Evolutionary conservation across 768 basidiomycete genomes (phyloP).

Genomic region (Russula olivacea): DNA sequence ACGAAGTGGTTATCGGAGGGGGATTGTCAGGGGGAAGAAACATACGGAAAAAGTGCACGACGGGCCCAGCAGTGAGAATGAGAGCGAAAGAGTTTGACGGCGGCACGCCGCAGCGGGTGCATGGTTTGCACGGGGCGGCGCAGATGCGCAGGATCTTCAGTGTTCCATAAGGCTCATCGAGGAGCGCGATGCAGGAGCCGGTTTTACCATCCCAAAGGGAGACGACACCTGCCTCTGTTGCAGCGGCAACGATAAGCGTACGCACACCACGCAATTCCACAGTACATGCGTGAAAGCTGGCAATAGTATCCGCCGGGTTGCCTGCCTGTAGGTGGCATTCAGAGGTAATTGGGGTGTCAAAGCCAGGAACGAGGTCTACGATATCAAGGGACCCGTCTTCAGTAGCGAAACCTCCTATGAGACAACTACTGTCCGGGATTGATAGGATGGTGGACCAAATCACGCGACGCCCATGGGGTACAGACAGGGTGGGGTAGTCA

Average conservation of each 20-base stretch:
- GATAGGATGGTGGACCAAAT: conserved; percentile 45
- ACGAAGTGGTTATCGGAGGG: conserved; percentile 27
- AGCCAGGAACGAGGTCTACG: conserved; percentile 41
- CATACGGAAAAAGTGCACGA: conserved; percentile 60
- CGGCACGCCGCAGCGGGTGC: conserved; percentile 64
- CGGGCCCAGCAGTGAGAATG: conserved; percentile 58
- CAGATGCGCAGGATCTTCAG: conserved; percentile 58
- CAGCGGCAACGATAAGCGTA: conserved; percentile 52
- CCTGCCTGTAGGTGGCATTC: conserved; percentile 55
- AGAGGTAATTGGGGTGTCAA: conserved; percentile 35
- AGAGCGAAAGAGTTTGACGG: conserved; percentile 60
- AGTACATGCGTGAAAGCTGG: conserved; percentile 48
- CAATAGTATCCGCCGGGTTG: conserved; percentile 48
- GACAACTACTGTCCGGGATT: conserved; percentile 41
- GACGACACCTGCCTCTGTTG: conserved; percentile 59
- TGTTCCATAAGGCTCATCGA: conserved; percentile 54
- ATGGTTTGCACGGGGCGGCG: conserved; percentile 48
- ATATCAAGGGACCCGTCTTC: conserved; percentile 66
- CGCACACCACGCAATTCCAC: conserved; percentile 46
- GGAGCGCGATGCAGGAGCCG: conserved; percentile 53
- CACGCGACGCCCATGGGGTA: conserved; percentile 40
- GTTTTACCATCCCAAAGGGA: conserved; percentile 74
- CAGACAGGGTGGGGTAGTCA: conserved; percentile 35
- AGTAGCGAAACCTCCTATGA: conserved; percentile 53
- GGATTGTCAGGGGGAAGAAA: conserved; percentile 43